Conservation (phyloP, 805 yeast genomes). For the Maudiozyma pseudohumilis region DNA sequence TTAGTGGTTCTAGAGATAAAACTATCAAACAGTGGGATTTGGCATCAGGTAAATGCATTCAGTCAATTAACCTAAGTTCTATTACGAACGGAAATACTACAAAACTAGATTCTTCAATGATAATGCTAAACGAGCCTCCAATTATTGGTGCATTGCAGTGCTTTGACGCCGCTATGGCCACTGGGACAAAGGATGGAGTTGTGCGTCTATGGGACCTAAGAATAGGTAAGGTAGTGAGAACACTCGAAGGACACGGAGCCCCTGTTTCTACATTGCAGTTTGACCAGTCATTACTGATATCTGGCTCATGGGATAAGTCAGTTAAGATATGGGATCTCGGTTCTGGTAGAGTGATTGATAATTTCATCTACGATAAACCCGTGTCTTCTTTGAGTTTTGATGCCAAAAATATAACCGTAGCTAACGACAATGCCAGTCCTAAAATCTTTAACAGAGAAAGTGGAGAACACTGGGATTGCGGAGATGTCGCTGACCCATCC, state of each 20-base stretch:
- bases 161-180: slow-evolving; percentile 64
- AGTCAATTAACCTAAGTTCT: slow-evolving; percentile 49
- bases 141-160: slow-evolving; percentile 61
- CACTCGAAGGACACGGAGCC: slow-evolving; percentile 56
- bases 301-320: slow-evolving; percentile 55
- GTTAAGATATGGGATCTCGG: slow-evolving; percentile 65
- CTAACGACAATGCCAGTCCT: slow-evolving; percentile 38
- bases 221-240: slow-evolving; percentile 53
- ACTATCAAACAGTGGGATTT: slow-evolving; percentile 73
- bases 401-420: slow-evolving; percentile 42
- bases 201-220: slow-evolving; percentile 72
- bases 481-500: slow-evolving; percentile 37
- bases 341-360: slow-evolving; percentile 50
- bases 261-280: slow-evolving; percentile 60
- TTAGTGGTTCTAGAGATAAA: slow-evolving; percentile 60
- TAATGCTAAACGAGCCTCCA: slow-evolving; percentile 19
- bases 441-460: slow-evolving; percentile 48
- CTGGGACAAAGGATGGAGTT: slow-evolving; percentile 67
- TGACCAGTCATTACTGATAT: slow-evolving; percentile 49
- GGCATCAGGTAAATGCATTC: slow-evolving; percentile 52
- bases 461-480: slow-evolving; percentile 45
- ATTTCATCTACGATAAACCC: slow-evolving; percentile 49
- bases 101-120: slow-evolving; percentile 4
- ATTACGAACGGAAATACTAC: slow-evolving; percentile 11
- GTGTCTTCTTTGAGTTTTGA: slow-evolving; percentile 52